Evolutionary conservation across 306 rosid species (phyloP), one percentile per base, ranked within the genome.

Genomic region (Geum urbanum): DNA sequence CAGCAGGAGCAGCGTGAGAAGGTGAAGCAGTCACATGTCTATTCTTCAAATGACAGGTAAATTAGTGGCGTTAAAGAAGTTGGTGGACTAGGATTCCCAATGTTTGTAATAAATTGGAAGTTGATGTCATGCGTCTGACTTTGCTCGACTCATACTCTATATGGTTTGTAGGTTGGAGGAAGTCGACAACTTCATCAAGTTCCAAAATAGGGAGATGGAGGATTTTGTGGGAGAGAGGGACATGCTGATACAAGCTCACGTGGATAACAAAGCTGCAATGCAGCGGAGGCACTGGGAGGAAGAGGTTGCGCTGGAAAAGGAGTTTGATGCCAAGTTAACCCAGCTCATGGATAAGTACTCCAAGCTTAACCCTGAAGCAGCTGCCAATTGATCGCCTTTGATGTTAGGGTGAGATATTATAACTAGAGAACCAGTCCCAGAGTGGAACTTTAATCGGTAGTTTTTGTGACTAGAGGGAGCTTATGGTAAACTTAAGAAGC

Each of bases 1-100:
- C 97, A 91, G 80, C 90, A 87, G 79, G 89, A 85, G 45, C 85
- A 91, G 39, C 91, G 96, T 6, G 86, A 87, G 74, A 91, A 89
- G 82, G 86, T 82, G 72, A 82, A 82, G 81, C 82, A 81, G 54
- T 82, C 84, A 6, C 83, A 79, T 63, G 73, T 45, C 20, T 51
- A 66, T 66, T 77, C 80, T 49, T 73, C 79, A 19, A 77, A 78
- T 79, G 61, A 57, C 81, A 82, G 82, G 97, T 91, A 80, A 70
- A 5, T 67, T 22, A 20, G 41, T 37, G 59, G 35, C 8, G 16
- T 15, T 41, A 10, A 39, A 9, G 66, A 73, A 50, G 14, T 1
- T 39, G 71, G 4, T 27, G 8, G 48, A 55, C 11, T 5, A 8
- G 40, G 40, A 6, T 4, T 39, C 47, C 1, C 5, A 32, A 12